phyloP scores from a whole-genome alignment of 768 basidiomycete genomes.

The Leccinum subtestaceum region DNA sequence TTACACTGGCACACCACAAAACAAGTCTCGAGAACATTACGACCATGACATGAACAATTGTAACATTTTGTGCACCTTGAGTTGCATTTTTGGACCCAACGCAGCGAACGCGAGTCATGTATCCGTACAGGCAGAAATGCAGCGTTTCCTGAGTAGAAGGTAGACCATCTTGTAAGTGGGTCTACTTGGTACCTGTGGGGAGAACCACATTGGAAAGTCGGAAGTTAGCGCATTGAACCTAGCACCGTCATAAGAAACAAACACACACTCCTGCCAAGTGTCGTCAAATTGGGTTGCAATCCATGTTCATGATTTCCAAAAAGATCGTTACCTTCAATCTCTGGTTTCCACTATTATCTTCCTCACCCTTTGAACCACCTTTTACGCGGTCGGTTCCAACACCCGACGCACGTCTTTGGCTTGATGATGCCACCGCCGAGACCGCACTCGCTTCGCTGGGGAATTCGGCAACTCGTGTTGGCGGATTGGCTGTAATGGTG shows the following conservation, averaged over 20 bases:
- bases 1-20: too few relatives aligned
- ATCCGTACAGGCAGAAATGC: neutral
- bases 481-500: slow-evolving; percentile 12
- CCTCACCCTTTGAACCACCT: neutral
- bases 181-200: neutral
- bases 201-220: neutral
- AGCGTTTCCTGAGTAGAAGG: slow-evolving; percentile 28
- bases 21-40: too few relatives aligned
- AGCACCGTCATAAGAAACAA: neutral
- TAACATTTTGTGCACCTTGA: too few relatives aligned
- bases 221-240: neutral
- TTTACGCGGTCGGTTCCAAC: neutral
- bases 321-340: slow-evolving; percentile 16
- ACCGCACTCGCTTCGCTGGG: slow-evolving; percentile 15
- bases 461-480: neutral
- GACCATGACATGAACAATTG: too few relatives aligned
- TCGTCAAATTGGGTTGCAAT: neutral
- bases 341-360: neutral
- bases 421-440: neutral
- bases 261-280: slow-evolving; percentile 10
- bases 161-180: slow-evolving; percentile 2
- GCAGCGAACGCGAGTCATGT: too few relatives aligned
- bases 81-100: too few relatives aligned
- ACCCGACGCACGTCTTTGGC: neutral
- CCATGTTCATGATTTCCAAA: slow-evolving; percentile 19